phyloP scores from a whole-genome alignment of 129 eudicot species.

The Heracleum sosnowskyi region DNA sequence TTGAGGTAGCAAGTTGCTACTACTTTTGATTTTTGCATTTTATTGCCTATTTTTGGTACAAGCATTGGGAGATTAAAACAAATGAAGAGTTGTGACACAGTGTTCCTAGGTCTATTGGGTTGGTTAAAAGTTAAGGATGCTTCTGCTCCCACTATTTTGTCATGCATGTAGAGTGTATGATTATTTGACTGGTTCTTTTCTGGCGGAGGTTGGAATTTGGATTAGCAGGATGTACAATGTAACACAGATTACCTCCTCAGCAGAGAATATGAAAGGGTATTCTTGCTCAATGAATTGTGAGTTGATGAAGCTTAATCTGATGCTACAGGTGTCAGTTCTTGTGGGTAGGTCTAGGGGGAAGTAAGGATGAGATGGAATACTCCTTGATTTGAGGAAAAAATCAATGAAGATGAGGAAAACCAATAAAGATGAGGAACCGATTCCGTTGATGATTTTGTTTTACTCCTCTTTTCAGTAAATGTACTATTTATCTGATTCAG shows the following conservation, averaged over 20 bases:
- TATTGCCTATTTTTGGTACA: neutral
- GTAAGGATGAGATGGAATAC: neutral
- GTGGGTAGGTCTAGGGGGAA: neutral
- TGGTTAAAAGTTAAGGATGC: neutral
- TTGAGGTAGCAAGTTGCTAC: neutral
- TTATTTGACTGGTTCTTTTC: neutral
- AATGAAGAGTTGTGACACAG: neutral
- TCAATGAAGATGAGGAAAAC: neutral
- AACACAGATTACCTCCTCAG: too few species aligned
- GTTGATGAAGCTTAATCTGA: neutral
- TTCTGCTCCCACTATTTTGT: neutral
- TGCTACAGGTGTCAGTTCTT: neutral
- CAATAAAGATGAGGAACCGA: neutral
- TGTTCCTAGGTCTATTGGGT: neutral
- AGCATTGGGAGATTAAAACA: neutral
- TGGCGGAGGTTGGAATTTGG: neutral
- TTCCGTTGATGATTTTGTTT: neutral
- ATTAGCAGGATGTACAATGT: too few species aligned
- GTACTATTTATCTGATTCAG: conserved; percentile 6
- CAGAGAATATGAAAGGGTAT: neutral
- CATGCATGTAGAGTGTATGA: neutral
- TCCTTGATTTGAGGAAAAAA: neutral
- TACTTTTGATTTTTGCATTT: neutral
- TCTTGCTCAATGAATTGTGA: neutral
- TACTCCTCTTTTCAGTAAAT: neutral